Evolutionary conservation across 805 yeast species (phyloP), one percentile per base, ranked within the genome.

Genomic region (Starmerella khaoyaiensis): DNA sequence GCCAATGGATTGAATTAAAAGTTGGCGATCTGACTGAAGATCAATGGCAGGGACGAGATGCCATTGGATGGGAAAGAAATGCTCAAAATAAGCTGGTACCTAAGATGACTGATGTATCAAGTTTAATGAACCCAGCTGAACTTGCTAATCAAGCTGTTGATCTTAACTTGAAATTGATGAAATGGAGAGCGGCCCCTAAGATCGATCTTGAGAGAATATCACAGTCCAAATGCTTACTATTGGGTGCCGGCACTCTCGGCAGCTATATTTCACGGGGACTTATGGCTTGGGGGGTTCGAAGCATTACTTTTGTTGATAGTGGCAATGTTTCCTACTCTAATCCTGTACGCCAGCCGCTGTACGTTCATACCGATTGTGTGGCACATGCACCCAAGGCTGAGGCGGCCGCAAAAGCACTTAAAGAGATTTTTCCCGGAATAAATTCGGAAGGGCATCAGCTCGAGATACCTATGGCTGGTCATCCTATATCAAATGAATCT

Each of bases 241-340:
- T 90, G n/a, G 99, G 99, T 0, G 80, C 97, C 0, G 99, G 99
- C 5, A 90, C 99, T 3, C 64, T 93, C 6, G 99, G 98, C 0
- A 78, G 93, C 41, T 87, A 87, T 52, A 87, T 90, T 5, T 70
- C 93, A 0, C 65, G 99, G 38, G 78, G 80, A 0, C 59, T 90
- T 21, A 55, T 90, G 56, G 97, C 93, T 1, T 90, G 98, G 98
- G 98, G 98, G 3, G 86, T 86, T 0, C 62, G 82, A 31, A 64
- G 73, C 24, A 76, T 90, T 15, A 79, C 95, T 0, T 75, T 90
- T 58, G 87, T 90, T 3, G 99, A 90, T 56, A 82, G 72, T 55
- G 93, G 96, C 2, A 64, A 69, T 18, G 83, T 93, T 0, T 83
- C 96, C 3, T 83, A 75, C 58, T 81, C 94, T 8, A 90, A 90